Conservation (phyloP, 495 filamentous ascomycete species). For the Hypoxylon lenormandii region DNA sequence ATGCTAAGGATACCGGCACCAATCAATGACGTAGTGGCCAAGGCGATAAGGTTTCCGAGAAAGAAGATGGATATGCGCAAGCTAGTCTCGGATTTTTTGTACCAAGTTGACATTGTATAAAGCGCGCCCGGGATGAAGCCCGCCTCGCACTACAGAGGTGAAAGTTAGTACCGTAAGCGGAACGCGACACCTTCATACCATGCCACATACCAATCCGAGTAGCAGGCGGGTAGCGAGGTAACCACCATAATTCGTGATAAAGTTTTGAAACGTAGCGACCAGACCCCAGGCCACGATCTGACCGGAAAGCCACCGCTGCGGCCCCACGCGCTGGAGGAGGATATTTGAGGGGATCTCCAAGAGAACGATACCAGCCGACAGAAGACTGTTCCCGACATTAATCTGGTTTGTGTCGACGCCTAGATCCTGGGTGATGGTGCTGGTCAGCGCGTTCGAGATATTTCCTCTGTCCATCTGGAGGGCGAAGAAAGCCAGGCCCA, state of each 20-base stretch:
- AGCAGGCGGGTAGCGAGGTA: constrained; percentile 66
- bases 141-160: constrained; percentile 57
- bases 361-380: constrained; percentile 68
- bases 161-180: constrained; percentile 1
- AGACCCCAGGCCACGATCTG: constrained; percentile 71
- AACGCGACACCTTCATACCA: neutral
- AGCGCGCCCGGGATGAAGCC: constrained; percentile 71
- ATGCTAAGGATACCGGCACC: constrained; percentile 66
- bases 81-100: constrained; percentile 68
- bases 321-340: constrained; percentile 67
- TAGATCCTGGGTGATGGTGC: constrained; percentile 65
- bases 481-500: constrained; percentile 70
- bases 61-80: constrained; percentile 68
- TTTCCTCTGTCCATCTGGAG: constrained; percentile 68
- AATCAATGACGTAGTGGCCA: constrained; percentile 66
- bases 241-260: constrained; percentile 64
- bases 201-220: constrained; percentile 57
- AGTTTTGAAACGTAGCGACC: constrained; percentile 70
- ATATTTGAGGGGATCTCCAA: constrained; percentile 70
- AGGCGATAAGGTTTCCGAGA: constrained; percentile 64
- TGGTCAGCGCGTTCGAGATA: constrained; percentile 64
- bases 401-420: constrained; percentile 68
- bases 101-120: constrained; percentile 71
- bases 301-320: constrained; percentile 64
- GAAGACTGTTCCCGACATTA: constrained; percentile 68